Base-by-base conservation (phyloP, 2,329 filamentous ascomycete genomes). In the Pezicula radicicola region DNA sequence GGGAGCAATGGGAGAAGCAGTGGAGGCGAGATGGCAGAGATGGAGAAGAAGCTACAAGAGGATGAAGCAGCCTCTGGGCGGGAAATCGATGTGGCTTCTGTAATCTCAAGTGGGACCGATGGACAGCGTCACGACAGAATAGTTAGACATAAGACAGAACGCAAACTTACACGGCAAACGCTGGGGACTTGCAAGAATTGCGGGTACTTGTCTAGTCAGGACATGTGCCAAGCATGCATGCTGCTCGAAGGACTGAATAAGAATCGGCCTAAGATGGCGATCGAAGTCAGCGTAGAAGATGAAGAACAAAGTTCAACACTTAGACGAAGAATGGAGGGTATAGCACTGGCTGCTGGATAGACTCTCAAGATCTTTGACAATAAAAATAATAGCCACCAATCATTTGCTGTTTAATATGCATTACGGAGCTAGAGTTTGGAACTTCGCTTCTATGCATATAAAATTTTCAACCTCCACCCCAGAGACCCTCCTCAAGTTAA, bases 181-280 rank as follows among this genome's bases (percentile, higher is more conserved):
- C 80, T 97, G 60, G 90, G 93, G 2, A 86, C 85, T 57, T 99
- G 94, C 66, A 83, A 87, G 64, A 86, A 83, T 48, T 99, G 94
- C 62, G 94, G 94, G 13, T 99, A 97, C 68, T 88, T 99, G 70
- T 96, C 94, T 2, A 97, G 92, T 62, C 94, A 99, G 70, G 81
- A 83, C 28, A 83, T 97, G 37, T 99, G 94, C 72, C 96, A 99
- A 71, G 94, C 94, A 0, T 99, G 94, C 68, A 87, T 85, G 55
- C 75, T 99, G 42, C 79, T 99, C 3, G 92, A 97, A 62, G 90
- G 88, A 0, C 70, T 99, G 45, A 99, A 99, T 67, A 97, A 94
- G 71, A 86, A 85, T 59, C 74, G 82, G 54, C 77, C 77, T 67
- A 85, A 85, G 59, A 76, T 82, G 60, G 75, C 82, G 60, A 81